Base-by-base conservation (phyloP, 2,329 filamentous ascomycete genomes). In the Cryphonectria radicalis region DNA sequence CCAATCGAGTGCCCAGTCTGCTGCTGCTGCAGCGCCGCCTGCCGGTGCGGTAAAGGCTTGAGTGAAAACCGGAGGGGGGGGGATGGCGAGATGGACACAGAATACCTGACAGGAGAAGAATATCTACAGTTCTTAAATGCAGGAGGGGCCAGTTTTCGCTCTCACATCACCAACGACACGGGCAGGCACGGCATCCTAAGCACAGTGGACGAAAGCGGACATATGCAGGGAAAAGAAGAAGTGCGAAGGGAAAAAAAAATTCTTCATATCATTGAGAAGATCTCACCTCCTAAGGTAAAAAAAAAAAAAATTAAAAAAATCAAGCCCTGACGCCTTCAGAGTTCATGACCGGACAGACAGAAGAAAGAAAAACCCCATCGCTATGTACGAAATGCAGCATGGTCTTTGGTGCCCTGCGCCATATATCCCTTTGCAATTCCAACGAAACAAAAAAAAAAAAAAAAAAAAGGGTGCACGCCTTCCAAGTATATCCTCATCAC, bases 1-100 rank as follows among this genome's bases (percentile, higher is more conserved):
- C 11, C 88, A 90, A 76, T 79, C 84, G 14, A 81, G 81, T 50
- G 83, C 85, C 4, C 78, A 77, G 19, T 77, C 75, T 42, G 75
- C 76, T 19, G 80, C 78, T 7, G 57, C 57, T 17, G 57, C 57
- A 19, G 77, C 78, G 28, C 77, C 75, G 68, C 73, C 74, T 63
- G 73, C 72, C 11, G 75, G 70, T 22, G 40, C 63, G 55, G 63
- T 60, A 1, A 73, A 74, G 70, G 77, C 76, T 76, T 83, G 75
- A 79, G 75, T n/a, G 37, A 11, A 4, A 32, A n/a, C n/a, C n/a
- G 32, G 3, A 32, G 32, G 32, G 4, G 4, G 32, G 78, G 66
- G 75, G 22, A 8, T 19, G 25, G 2, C 25, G 53, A 37, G 28
- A 60, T 60, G 32, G 35, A 60, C 8, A 46, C 57, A 37, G 32